phyloP scores from a whole-genome alignment of 257 asterid species.

The Pogostemon cablin region DNA sequence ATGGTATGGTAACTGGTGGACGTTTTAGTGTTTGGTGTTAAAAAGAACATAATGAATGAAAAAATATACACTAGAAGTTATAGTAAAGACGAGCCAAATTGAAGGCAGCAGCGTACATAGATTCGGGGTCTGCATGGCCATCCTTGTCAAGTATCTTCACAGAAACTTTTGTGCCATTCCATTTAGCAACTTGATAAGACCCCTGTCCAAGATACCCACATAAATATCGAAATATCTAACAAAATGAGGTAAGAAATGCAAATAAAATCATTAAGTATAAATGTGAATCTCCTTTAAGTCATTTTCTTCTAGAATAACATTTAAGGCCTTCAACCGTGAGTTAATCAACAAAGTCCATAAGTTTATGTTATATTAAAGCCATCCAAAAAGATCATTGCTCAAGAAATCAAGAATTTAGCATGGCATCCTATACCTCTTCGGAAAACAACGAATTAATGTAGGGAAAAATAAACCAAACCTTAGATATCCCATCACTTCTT shows the following conservation, averaged over 20 bases:
- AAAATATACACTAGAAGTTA: conserved; percentile 18
- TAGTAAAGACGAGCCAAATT: conserved; percentile 19
- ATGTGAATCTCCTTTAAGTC: conserved; percentile 14
- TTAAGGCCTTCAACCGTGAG: background rate
- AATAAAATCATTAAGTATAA: conserved; percentile 7
- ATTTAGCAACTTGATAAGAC: conserved; percentile 95
- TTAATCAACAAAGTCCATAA: conserved; percentile 1
- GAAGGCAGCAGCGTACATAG: conserved; percentile 53
- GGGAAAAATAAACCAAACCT: conserved; percentile 52
- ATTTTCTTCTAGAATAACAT: conserved; percentile 21
- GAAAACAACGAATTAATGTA: conserved; percentile 2
- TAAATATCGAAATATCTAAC: conserved; percentile 12
- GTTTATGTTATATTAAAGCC: background rate
- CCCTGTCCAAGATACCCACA: conserved; percentile 54
- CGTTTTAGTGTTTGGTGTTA: conserved; percentile 12
- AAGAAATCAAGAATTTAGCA: background rate
- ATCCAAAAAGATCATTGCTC: background rate
- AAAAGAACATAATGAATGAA: background rate
- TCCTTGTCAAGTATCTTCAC: conserved; percentile 97
- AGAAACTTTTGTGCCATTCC: conserved; percentile 98
- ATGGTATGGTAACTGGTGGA: conserved; percentile 19
- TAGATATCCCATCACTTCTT: conserved; percentile 84
- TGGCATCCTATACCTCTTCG: conserved; percentile 13
- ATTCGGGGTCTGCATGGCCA: conserved; percentile 71
- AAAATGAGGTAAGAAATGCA: conserved; percentile 19